Conservation (phyloP, 768 basidiomycete species). For the Cubamyces lactineus region DNA sequence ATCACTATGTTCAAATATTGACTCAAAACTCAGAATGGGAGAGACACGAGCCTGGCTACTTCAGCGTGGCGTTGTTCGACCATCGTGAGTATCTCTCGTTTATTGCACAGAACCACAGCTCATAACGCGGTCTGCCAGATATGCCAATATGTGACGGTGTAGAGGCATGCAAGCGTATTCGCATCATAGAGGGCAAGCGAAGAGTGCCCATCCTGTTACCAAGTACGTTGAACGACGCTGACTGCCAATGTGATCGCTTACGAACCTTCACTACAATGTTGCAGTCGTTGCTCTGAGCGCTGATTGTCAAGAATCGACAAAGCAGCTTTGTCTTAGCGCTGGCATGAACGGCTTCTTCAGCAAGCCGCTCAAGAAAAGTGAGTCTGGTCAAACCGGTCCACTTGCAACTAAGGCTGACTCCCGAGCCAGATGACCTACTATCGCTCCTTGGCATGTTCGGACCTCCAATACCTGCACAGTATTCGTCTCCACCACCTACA, state of each 20-base stretch:
- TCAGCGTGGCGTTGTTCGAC: slow-evolving; percentile 72
- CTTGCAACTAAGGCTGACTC: neutral
- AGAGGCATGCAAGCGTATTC: slow-evolving; percentile 68
- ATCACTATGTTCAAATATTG: neutral
- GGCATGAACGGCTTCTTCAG: slow-evolving; percentile 81
- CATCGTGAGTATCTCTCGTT: slow-evolving; percentile 54
- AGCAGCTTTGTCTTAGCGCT: slow-evolving; percentile 73
- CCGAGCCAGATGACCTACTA: slow-evolving; percentile 60
- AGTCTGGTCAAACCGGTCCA: slow-evolving; percentile 9
- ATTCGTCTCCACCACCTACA: slow-evolving; percentile 17
- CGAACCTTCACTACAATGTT: neutral
- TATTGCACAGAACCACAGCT: neutral
- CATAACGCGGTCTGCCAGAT: slow-evolving; percentile 42
- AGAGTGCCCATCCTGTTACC: slow-evolving; percentile 54
- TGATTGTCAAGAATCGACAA: slow-evolving; percentile 78
- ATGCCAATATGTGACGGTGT: slow-evolving; percentile 83
- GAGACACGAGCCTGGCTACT: slow-evolving; percentile 65
- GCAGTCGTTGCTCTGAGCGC: slow-evolving; percentile 74
- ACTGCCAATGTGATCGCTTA: too few relatives aligned
- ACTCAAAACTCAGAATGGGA: slow-evolving; percentile 75
- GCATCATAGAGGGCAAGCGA: slow-evolving; percentile 60
- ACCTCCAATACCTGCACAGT: slow-evolving; percentile 19
- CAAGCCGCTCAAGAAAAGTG: slow-evolving; percentile 69
- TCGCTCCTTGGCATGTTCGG: slow-evolving; percentile 59
- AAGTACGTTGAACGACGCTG: slow-evolving; percentile 43